Evolutionary conservation across 805 yeast genomes (phyloP), one percentile per base, ranked within the genome.

Genomic region (Blastobotrys chiropterorum): DNA sequence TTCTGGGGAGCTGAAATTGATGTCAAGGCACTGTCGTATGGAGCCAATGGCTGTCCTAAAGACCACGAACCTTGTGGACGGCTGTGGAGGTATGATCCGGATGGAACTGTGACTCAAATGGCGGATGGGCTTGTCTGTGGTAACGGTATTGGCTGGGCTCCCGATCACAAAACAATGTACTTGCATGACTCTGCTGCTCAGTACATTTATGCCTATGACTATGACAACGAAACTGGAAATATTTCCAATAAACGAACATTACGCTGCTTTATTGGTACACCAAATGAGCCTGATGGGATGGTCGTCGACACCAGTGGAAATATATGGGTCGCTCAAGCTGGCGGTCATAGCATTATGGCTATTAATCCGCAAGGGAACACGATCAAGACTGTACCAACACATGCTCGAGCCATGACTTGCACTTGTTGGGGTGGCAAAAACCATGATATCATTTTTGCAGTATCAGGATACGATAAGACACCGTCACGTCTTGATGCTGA

Each of bases 141-240:
- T 11, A 89, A 89, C 63, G 94, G 95, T 16, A 67, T 82, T 47
- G 80, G 78, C 44, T 83, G 83, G 80, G 59, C 64, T 15, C 66
- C 66, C 11, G 68, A 66, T 46, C 67, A 67, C 4, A 72, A 69
- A 17, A 61, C 64, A 11, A 62, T 79, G 64, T 81, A 72, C 56
- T 72, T 80, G 68, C 80, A 85, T 3, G 81, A 81, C 52, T 77
- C 83, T 2, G 60, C 72, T 22, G 73, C 72, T 55, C 72, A 67
- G 52, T 72, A 66, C 6, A 72, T 81, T 31, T 80, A 76, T 68
- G 71, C 69, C 50, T 77, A 71, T 56, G 74, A 77, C 56, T 74
- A 66, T 54, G 73, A 75, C 58, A 52, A 57, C 13, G 59, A 59
- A 13, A 63, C 66, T 3, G 70, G 72, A n/a, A 62, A 62, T 38